Evolutionary conservation across 345 rosid species (phyloP).

Genomic region (Populus simonii): DNA sequence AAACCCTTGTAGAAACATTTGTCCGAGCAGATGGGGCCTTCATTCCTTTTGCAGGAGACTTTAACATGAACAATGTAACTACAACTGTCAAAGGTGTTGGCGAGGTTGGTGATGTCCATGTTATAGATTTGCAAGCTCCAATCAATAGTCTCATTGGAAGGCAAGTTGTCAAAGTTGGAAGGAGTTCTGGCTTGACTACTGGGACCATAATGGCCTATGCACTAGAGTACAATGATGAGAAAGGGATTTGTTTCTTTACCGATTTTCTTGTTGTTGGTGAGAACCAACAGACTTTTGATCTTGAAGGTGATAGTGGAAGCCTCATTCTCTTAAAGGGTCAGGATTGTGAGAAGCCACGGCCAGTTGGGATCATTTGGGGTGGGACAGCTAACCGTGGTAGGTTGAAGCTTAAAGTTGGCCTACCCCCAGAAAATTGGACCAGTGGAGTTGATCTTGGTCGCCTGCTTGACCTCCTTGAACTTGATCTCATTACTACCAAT

Average conservation of each 20-base stretch:
- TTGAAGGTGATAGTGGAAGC: conserved; percentile 99
- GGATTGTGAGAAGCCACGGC: conserved; percentile 59
- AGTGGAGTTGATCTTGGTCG: conserved; percentile 99
- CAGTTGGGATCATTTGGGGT: conserved; percentile 99
- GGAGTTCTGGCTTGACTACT: conserved; percentile 93
- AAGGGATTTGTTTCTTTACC: conserved; percentile 93
- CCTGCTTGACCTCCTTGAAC: conserved; percentile 88
- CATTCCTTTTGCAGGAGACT: conserved; percentile 88
- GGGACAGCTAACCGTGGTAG: conserved; percentile 96
- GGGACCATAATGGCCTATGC: conserved; percentile 96
- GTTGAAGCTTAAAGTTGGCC: conserved; percentile 83
- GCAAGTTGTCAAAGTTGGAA: conserved; percentile 90
- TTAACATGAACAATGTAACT: conserved; percentile 65
- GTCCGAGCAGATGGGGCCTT: conserved; percentile 99
- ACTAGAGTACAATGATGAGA: conserved; percentile 91
- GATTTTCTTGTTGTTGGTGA: conserved; percentile 98
- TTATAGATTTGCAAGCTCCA: conserved; percentile 81
- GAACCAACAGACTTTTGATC: conserved; percentile 92
- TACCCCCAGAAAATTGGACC: conserved; percentile 94
- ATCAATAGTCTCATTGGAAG: conserved; percentile 78
- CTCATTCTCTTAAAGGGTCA: conserved; percentile 76
- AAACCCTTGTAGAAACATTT: conserved; percentile 73
- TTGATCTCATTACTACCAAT: conserved; percentile 70
- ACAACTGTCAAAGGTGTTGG: conserved; percentile 85
- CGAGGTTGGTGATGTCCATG: conserved; percentile 74